These are phyloP conservation scores for Rutstroemia sydowiana DNA, from an alignment of 2,329 filamentous ascomycete genomes.

Conservation along the genomic window DNA sequence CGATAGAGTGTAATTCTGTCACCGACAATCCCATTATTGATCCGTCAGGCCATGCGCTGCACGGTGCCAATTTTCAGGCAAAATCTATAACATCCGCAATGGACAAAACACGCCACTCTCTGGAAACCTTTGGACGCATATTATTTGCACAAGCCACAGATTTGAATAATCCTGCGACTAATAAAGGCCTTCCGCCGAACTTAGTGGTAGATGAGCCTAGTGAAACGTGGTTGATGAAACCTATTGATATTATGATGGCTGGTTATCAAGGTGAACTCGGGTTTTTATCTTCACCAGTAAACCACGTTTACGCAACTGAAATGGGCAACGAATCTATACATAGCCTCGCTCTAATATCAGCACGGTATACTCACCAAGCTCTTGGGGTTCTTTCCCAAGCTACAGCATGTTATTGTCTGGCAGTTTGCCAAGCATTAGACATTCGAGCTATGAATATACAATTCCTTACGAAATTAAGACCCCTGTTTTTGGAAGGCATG, in stretches of 20 bases:
- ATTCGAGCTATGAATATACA: conserved; percentile 31
- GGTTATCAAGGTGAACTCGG: conserved; percentile 55
- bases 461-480: too few species aligned
- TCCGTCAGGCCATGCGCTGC: conserved; percentile 32
- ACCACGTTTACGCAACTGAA: conserved; percentile 57
- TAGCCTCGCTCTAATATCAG: conserved; percentile 53
- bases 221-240: conserved; percentile 53
- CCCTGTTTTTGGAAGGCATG: too few species aligned
- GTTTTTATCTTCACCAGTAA: conserved; percentile 54
- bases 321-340: conserved; percentile 63
- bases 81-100: conserved; percentile 54
- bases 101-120: conserved; percentile 47
- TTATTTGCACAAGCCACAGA: conserved; percentile 57
- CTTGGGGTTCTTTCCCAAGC: conserved; percentile 50
- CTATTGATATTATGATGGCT: conserved; percentile 58
- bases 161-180: conserved; percentile 53
- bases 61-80: conserved; percentile 65
- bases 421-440: conserved; percentile 52
- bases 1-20: conserved; percentile 56
- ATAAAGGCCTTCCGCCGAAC: conserved; percentile 55
- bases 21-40: conserved; percentile 58
- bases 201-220: conserved; percentile 51
- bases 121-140: conserved; percentile 54
- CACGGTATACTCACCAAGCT: conserved; percentile 48
- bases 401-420: conserved; percentile 45